Evolutionary conservation across 78 protist genomes (phyloP).

Genomic region (Dictyostelium citrinum): DNA sequence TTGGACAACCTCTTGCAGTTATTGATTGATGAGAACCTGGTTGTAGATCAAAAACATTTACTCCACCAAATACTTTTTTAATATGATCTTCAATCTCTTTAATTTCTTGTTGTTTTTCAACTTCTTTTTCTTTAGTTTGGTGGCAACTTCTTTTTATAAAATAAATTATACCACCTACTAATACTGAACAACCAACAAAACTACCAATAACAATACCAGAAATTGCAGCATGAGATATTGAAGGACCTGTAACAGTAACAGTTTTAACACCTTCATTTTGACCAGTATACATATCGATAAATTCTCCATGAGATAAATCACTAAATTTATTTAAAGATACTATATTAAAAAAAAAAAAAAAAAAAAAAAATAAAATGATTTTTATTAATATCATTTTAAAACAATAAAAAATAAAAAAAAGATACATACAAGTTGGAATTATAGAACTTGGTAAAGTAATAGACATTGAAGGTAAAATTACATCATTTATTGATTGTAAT

Average conservation of each 20-base stretch:
- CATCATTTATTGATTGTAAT: neutral
- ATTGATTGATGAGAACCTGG: constrained; percentile 27
- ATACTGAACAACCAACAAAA: constrained; percentile 13
- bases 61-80: neutral
- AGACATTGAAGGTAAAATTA: neutral
- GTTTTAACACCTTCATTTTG: neutral
- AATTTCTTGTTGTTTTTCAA: neutral
- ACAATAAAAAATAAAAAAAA: too few species aligned
- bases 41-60: neutral
- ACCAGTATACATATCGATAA: constrained; percentile 13
- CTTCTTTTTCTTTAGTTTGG: neutral
- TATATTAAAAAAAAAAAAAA: neutral
- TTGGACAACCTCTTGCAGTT: constrained; percentile 22
- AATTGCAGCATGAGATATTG: constrained; percentile 3
- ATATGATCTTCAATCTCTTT: neutral
- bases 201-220: constrained; percentile 43
- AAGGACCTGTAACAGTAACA: neutral
- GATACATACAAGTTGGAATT: neutral
- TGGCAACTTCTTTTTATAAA: neutral
- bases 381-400: neutral
- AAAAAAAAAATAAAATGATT: neutral
- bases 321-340: constrained; percentile 44
- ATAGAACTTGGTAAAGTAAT: neutral
- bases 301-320: constrained; percentile 32
- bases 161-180: neutral